Evolutionary conservation across 345 rosid genomes (phyloP).

Genomic region (Linum lewisii): DNA sequence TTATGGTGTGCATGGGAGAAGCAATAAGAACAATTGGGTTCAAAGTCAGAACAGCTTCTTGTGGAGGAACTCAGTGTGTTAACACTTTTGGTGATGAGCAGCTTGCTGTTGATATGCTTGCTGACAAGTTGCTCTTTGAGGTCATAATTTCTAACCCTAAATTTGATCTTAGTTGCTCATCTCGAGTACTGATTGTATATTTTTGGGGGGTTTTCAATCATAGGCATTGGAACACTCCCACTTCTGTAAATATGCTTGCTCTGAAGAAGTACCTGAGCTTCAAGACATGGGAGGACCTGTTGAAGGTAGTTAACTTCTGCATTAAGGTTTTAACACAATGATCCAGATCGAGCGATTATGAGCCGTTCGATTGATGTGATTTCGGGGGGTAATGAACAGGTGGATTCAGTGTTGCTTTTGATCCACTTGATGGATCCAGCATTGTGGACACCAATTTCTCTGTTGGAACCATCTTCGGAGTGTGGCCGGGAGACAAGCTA

Average conservation of each 20-base stretch:
- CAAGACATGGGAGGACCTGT: constrained; percentile 97
- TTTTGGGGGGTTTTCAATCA: no score
- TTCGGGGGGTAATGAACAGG: constrained; percentile 26
- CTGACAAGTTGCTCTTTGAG: constrained; percentile 89
- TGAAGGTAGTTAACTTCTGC: constrained; percentile 46
- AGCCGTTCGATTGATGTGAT: constrained; percentile 2
- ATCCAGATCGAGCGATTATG: neutral
- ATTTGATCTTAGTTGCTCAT: constrained; percentile 2
- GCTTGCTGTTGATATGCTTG: constrained; percentile 95
- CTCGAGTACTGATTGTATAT: neutral
- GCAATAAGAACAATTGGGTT: constrained; percentile 83
- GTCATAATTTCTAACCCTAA: constrained; percentile 17
- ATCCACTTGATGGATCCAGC: constrained; percentile 84
- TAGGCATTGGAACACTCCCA: constrained; percentile 89
- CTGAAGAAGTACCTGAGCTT: constrained; percentile 92
- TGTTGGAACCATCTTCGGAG: constrained; percentile 71
- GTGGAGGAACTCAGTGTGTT: constrained; percentile 93
- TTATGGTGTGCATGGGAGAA: constrained; percentile 90
- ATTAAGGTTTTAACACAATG: neutral
- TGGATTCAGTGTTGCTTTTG: constrained; percentile 90
- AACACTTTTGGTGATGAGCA: constrained; percentile 95
- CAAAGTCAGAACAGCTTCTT: constrained; percentile 95
- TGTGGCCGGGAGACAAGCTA: constrained; percentile 96
- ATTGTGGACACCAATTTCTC: constrained; percentile 22
- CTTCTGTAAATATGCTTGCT: constrained; percentile 91